phyloP scores from a whole-genome alignment of 352 stramenopile species.

The Globisporangium cederbergense region DNA sequence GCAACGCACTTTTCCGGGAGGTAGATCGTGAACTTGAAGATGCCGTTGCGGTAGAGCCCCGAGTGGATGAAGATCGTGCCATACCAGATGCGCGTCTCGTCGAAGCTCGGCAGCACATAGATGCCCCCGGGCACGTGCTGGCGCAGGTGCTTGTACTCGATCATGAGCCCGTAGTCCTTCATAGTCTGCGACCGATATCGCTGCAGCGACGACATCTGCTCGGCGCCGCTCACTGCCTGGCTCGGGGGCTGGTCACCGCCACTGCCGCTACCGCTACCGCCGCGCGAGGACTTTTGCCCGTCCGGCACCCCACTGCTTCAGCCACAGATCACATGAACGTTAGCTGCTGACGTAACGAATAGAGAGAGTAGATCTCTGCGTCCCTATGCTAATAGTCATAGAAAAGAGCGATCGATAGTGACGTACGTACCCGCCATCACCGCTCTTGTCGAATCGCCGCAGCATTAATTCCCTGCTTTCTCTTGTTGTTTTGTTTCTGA shows the following conservation, averaged over 20 bases:
- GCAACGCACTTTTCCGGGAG: slow-evolving; percentile 58
- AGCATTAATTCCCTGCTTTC: slow-evolving; percentile 33
- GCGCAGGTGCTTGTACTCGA: slow-evolving; percentile 97
- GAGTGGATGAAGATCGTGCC: slow-evolving; percentile 96
- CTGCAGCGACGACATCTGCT: slow-evolving; percentile 81
- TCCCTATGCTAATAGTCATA: background rate
- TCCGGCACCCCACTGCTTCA: background rate
- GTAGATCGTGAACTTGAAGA: slow-evolving; percentile 96
- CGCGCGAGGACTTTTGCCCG: slow-evolving; percentile 2
- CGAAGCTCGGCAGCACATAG: slow-evolving; percentile 93
- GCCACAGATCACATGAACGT: background rate
- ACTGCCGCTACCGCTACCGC: too few relatives aligned
- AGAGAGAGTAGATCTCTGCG: background rate
- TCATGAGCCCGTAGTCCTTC: slow-evolving; percentile 95
- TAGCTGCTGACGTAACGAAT: background rate
- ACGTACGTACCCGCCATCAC: slow-evolving; percentile 41
- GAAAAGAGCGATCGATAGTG: background rate
- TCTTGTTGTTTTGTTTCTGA: slow-evolving; percentile 3
- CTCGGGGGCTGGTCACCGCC: slow-evolving; percentile 18
- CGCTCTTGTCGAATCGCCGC: slow-evolving; percentile 53
- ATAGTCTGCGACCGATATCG: slow-evolving; percentile 85
- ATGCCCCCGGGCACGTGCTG: slow-evolving; percentile 93
- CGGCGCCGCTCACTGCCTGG: slow-evolving; percentile 15
- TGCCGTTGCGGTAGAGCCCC: slow-evolving; percentile 93
- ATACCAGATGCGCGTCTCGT: slow-evolving; percentile 91